phyloP scores from a whole-genome alignment of 805 yeast species.

The Tetrapisispora iriomotensis region DNA sequence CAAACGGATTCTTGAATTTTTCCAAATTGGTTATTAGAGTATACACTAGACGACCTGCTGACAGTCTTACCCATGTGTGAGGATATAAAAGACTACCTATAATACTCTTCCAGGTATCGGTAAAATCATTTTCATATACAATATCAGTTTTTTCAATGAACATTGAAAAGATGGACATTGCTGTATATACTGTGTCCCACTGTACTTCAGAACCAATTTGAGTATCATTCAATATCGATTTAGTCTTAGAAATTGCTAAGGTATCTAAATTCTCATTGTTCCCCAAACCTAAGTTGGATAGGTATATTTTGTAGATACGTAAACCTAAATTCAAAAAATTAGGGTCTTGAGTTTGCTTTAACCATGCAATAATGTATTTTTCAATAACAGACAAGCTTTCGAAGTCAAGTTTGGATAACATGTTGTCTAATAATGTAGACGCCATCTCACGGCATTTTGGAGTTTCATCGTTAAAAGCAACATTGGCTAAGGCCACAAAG shows the following conservation, averaged over 20 bases:
- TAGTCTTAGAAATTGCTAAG: conserved; percentile 30
- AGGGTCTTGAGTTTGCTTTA: conserved; percentile 42
- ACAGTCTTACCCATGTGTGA: conserved; percentile 82
- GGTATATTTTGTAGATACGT: conserved; percentile 53
- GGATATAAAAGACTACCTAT: conserved; percentile 62
- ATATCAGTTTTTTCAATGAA: conserved; percentile 32
- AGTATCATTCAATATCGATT: conserved; percentile 28
- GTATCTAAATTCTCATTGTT: conserved; percentile 33
- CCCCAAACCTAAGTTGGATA: conserved; percentile 39
- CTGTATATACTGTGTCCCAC: conserved; percentile 74
- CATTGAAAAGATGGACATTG: conserved; percentile 43
- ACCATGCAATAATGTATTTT: conserved; percentile 46
- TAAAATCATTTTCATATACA: conserved; percentile 26
- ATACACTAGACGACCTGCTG: conserved; percentile 52
- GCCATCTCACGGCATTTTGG: conserved; percentile 82
- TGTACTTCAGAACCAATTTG: conserved; percentile 37
- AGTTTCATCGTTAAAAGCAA: conserved; percentile 67
- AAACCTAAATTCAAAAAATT: conserved; percentile 65
- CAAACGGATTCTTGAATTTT: conserved; percentile 27
- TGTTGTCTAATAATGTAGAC: conserved; percentile 42
- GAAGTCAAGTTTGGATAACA: conserved; percentile 42
- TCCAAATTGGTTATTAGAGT: conserved; percentile 36
- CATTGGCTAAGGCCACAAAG: conserved; percentile 73
- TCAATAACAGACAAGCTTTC: conserved; percentile 29
- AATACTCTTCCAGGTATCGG: conserved; percentile 41